These are phyloP conservation scores for Haberlea rhodopensis DNA, from an alignment of 257 asterid species.

Conservation along the genomic window DNA sequence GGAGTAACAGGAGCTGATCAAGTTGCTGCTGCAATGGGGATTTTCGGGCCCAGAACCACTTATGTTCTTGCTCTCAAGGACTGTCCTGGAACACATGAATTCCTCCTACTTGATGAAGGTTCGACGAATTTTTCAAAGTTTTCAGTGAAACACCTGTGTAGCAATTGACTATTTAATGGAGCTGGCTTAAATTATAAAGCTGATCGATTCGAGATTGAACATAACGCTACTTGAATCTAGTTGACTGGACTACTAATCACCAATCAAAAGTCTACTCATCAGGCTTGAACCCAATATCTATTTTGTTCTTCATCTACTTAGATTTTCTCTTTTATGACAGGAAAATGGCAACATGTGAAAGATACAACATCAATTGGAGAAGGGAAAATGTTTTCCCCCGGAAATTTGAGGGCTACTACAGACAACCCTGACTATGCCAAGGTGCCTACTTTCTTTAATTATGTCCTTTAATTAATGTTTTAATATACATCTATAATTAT, in stretches of 20 bases:
- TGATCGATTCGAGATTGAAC: background rate
- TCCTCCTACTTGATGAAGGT: constrained; percentile 98
- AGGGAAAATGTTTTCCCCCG: constrained; percentile 97
- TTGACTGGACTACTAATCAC: background rate
- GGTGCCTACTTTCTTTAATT: too few relatives aligned
- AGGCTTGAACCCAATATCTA: background rate
- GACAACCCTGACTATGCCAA: constrained; percentile 62
- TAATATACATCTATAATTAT: too few relatives aligned
- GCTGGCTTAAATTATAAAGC: too few relatives aligned
- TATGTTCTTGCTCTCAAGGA: constrained; percentile 95
- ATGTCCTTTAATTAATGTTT: background rate
- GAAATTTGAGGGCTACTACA: constrained; percentile 62
- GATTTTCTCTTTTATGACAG: constrained; percentile 26
- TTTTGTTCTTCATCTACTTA: background rate
- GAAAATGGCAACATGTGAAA: constrained; percentile 97
- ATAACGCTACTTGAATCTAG: background rate
- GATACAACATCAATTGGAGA: constrained; percentile 90
- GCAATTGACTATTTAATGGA: background rate
- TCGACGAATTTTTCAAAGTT: background rate
- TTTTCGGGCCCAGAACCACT: constrained; percentile 90
- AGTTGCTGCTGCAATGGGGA: constrained; percentile 99
- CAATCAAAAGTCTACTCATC: background rate
- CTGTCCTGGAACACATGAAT: constrained; percentile 88
- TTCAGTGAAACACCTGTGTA: background rate
- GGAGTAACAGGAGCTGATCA: constrained; percentile 87